Evolutionary conservation across 495 filamentous ascomycete genomes (phyloP), one percentile per base, ranked within the genome.

Genomic region (Xylaria palmicola): DNA sequence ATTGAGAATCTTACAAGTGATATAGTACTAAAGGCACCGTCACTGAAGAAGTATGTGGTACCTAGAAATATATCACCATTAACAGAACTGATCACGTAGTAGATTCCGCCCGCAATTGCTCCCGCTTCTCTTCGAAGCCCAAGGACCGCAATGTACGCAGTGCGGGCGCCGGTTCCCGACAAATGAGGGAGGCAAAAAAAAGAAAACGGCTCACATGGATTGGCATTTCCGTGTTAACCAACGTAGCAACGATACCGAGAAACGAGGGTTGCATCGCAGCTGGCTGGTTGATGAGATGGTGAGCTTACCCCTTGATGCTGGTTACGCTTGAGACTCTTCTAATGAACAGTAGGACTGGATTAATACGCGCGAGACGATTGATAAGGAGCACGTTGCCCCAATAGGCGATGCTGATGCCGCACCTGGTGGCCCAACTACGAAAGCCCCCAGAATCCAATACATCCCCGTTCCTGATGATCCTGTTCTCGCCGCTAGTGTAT

Each of bases 221-320:
- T 98, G 93, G 94, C 94, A 98, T 72, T 98, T 98, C 78, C 84
- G 87, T 29, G 93, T 93, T 2, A 93, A 97, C 70, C 90, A 91
- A 71, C 89, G 93, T 24, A 88, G 94, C 77, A 84, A 85, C 6
- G 93, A 98, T 40, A 85, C 85, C 39, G 85, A 88, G 62, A 90
- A 86, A 70, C 84, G 91, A 41, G 92, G 90, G 9, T 90, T 95
- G 65, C 91, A 90, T 67, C 86, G 94, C 32, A 92, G 89, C 72
- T 97, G 91, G 91, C 96, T 94, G 71, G 88, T 96, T 48, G 91
- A 92, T 69, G 91, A 96, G 78, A 77, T 89, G 82, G 91, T 93
- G 80, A 74, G 88, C 81, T 48, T 52, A 10, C 56, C 56, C n/a
- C 41, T 29, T 10, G 9, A 6, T 39, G 52, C 22, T 55, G 36